These are phyloP conservation scores for Cystofilobasidium capitatum DNA, from an alignment of 768 basidiomycete genomes.

Conservation along the genomic window DNA sequence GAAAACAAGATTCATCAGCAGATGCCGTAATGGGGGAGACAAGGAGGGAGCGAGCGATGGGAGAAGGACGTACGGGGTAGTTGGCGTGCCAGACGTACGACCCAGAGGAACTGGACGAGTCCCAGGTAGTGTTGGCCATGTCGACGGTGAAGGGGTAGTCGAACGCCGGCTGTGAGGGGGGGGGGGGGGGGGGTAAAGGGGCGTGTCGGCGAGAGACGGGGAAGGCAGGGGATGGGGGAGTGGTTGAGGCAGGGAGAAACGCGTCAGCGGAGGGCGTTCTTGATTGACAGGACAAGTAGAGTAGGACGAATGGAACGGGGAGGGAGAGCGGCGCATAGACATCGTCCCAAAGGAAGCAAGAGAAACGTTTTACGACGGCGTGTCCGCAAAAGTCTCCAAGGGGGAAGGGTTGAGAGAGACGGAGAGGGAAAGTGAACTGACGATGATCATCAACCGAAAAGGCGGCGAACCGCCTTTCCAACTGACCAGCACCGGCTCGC, in stretches of 20 bases:
- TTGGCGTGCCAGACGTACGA: constrained; percentile 10
- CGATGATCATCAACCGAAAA: constrained; percentile 20
- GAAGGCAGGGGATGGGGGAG: neutral
- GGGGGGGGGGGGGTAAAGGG: neutral
- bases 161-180: constrained; percentile 10
- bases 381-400: too few relatives aligned
- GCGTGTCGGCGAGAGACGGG: neutral
- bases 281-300: too few relatives aligned
- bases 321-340: too few relatives aligned
- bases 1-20: neutral
- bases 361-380: too few relatives aligned
- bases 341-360: neutral
- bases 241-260: too few relatives aligned
- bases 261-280: too few relatives aligned
- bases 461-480: constrained; percentile 22
- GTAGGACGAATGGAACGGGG: too few relatives aligned
- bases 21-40: neutral
- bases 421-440: neutral
- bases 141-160: constrained; percentile 19
- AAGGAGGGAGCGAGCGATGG: neutral
- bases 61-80: constrained; percentile 19
- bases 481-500: constrained; percentile 8
- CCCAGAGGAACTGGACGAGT: neutral
- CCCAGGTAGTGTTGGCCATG: constrained; percentile 9
- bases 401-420: neutral